Evolutionary conservation across 2,329 filamentous ascomycete genomes (phyloP), one percentile per base, ranked within the genome.

Genomic region (Ilyonectria mors-panacis): DNA sequence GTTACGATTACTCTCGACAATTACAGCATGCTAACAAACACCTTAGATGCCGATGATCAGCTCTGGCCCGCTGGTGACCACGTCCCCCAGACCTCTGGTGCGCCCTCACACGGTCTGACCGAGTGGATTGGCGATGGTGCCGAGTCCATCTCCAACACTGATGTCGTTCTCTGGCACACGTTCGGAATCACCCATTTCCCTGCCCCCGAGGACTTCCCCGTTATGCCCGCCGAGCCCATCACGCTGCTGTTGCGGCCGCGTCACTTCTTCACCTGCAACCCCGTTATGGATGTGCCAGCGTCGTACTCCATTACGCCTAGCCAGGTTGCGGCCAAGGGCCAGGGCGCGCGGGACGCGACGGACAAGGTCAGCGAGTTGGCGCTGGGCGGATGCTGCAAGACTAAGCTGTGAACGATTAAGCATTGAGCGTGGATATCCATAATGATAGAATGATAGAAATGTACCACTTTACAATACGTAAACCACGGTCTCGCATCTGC

Each of bases 111-210:
- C 47, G 94, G 94, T 35, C 83, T 97, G 2, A 91, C 92, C 0
- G 86, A 90, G 72, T 95, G 93, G 94, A 92, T 96, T 72, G 89
- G 89, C 26, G 89, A 94, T 67, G 90, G 92, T 13, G 83, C 83
- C 51, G 89, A 88, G 64, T 87, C 84, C 28, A 90, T 97, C 72
- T 93, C 92, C 62, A 92, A 97, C 84, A 93, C 91, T 1, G 93
- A 98, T 78, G 83, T 97, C 33, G 94, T 98, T 1, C 87, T 97
- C 17, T 98, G 94, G 94, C 94, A 97, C 82, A 97, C 94, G 0
- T 98, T 97, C 76, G 95, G 95, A 39, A 86, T 97, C 39, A 95
- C 92, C 1, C 95, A 97, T 79, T 95, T 97, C 84, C 94, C 95
- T 0, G 85, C 93, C 0, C 94, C 94, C 0, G 95, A 98, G 78